These are phyloP conservation scores for Vararia minispora DNA, from an alignment of 768 basidiomycete genomes.

Conservation along the genomic window DNA sequence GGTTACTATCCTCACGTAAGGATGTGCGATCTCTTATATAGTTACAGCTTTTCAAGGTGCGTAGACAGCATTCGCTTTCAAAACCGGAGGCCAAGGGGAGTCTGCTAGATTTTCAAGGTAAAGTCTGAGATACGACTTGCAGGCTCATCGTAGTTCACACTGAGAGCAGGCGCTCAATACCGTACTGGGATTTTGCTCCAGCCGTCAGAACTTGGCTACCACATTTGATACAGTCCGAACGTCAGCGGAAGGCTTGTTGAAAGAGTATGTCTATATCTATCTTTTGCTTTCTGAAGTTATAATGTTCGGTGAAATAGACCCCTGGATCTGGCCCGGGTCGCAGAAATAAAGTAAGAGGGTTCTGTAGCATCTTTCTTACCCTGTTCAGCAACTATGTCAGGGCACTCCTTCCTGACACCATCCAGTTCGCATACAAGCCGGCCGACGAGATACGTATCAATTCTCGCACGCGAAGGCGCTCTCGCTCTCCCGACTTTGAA, in stretches of 20 bases:
- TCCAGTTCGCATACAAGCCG: slow-evolving; percentile 77
- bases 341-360: slow-evolving; percentile 63
- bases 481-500: slow-evolving; percentile 29
- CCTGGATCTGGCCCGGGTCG: slow-evolving; percentile 63
- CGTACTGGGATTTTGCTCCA: slow-evolving; percentile 78
- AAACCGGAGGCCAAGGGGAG: background rate
- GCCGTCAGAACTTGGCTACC: slow-evolving; percentile 67
- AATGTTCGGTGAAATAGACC: slow-evolving; percentile 35
- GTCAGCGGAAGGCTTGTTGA: slow-evolving; percentile 73
- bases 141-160: background rate
- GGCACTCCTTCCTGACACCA: slow-evolving; percentile 68
- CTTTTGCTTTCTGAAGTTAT: slow-evolving; percentile 3
- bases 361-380: background rate
- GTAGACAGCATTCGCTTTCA: background rate
- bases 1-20: background rate
- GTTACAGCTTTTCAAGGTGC: slow-evolving; percentile 35
- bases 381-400: slow-evolving; percentile 24
- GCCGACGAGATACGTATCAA: slow-evolving; percentile 48
- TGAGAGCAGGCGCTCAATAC: slow-evolving; percentile 67
- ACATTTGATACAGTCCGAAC: slow-evolving; percentile 66
- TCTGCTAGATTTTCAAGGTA: slow-evolving; percentile 9
- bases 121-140: background rate
- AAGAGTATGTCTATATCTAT: slow-evolving; percentile 37
- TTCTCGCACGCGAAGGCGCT: slow-evolving; percentile 23
- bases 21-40: slow-evolving; percentile 9